These are phyloP conservation scores for Elymus sibiricus DNA, from an alignment of 176 grass and related monocot genomes.

Conservation along the genomic window DNA sequence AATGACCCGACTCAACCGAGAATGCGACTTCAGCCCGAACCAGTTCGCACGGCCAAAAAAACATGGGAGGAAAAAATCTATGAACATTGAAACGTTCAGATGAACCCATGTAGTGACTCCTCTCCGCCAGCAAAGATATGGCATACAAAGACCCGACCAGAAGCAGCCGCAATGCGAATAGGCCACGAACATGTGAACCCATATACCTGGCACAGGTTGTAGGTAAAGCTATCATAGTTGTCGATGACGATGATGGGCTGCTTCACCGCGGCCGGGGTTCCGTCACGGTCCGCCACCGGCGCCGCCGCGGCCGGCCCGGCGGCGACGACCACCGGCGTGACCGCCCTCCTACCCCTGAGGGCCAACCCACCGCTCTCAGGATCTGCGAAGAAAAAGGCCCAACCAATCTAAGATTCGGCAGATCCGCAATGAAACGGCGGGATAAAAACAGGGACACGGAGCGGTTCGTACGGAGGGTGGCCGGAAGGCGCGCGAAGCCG, in stretches of 20 bases:
- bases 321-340: neutral
- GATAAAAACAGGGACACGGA: neutral
- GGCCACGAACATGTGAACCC: neutral
- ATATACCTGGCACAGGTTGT: constrained; percentile 95
- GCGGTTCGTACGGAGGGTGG: constrained; percentile 29
- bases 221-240: constrained; percentile 98
- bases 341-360: neutral
- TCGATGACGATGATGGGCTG: constrained; percentile 89
- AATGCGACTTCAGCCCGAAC: neutral
- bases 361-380: neutral
- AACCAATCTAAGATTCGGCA: neutral
- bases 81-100: neutral
- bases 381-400: neutral
- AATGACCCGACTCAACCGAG: neutral
- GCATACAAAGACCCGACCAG: neutral
- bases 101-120: neutral
- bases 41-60: neutral
- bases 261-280: constrained; percentile 19
- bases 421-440: neutral
- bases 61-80: neutral
- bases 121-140: neutral
- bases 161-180: neutral
- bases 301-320: constrained; percentile 4
- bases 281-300: constrained; percentile 28
- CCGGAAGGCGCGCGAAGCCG: constrained; percentile 19